A percentile compares a stretch with the other conserved stretches of the same genome.
Conservation (phyloP, 2,329 filamentous ascomycete species). For the Sarocladium kiliense region DNA sequence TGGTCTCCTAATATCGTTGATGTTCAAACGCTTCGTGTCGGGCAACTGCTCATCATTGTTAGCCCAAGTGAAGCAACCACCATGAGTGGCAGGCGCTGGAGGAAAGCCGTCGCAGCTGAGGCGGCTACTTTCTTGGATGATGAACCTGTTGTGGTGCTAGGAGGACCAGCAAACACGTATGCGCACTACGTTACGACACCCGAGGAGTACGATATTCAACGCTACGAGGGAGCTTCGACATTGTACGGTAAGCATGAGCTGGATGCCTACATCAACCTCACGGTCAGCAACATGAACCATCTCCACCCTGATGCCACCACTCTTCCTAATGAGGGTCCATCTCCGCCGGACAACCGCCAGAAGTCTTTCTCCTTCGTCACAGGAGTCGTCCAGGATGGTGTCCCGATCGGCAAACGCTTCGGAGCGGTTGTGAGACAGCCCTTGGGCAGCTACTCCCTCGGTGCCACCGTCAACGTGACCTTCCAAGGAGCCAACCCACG, state of each 20-base stretch:
- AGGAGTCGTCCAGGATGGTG: conserved; percentile 68
- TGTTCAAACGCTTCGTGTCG: conserved; percentile 77
- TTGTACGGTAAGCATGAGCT: conserved; percentile 80
- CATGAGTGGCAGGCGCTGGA: conserved; percentile 89
- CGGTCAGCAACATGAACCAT: conserved; percentile 54
- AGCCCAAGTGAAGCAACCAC: conserved; percentile 85
- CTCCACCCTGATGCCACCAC: conserved; percentile 29
- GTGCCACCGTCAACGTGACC: conserved; percentile 56
- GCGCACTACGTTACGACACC: conserved; percentile 75
- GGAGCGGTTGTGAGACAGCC: conserved; percentile 60
- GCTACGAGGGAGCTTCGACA: conserved; percentile 93
- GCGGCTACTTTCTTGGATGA: conserved; percentile 43
- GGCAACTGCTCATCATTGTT: conserved; percentile 78
- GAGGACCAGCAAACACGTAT: conserved; percentile 87
- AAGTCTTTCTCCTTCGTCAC: conserved; percentile 76
- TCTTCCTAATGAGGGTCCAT: conserved; percentile 46
- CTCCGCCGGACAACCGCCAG: conserved; percentile 73
- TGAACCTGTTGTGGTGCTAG: conserved; percentile 72
- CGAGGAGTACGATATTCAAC: conserved; percentile 78
- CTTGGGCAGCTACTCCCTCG: conserved; percentile 48
- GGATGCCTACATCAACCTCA: conserved; percentile 82
- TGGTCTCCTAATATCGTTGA: conserved; percentile 94
- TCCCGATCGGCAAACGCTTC: conserved; percentile 62
- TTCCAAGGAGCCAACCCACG: conserved; percentile 88
- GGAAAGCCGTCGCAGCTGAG: conserved; percentile 56